These are phyloP conservation scores for Arabidopsis thaliana DNA, from an alignment of 345 rosid species.

Conservation along the genomic window TAIR10.1 NC_003074.8:3827001-3827500, in stretches of 20 bases:
- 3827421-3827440: conserved; percentile 96
- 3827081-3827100: conserved; percentile 91
- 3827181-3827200: conserved; percentile 54
- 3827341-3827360: conserved; percentile 97
- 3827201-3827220: conserved; percentile 74
- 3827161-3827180: conserved; percentile 76
- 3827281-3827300: conserved; percentile 9
- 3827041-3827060: conserved; percentile 60
- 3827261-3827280: conserved; percentile 22
- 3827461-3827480: conserved; percentile 5
- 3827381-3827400: conserved; percentile 95
- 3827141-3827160: conserved; percentile 88
- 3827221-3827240: conserved; percentile 93
- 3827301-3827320: conserved; percentile 36
- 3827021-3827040: conserved; percentile 64
- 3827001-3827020: conserved; percentile 63
- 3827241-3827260: conserved; percentile 93
- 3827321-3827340: conserved; percentile 50
- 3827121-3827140: conserved; percentile 94
- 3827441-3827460: conserved; percentile 35
- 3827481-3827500: conserved; percentile 19
- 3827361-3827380: conserved; percentile 99
- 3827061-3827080: conserved; percentile 82
- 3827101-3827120: conserved; percentile 76
- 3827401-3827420: conserved; percentile 87